Conservation (phyloP, 1,284 basidiomycete genomes). For the Melampsora abietis-canadensis region DNA sequence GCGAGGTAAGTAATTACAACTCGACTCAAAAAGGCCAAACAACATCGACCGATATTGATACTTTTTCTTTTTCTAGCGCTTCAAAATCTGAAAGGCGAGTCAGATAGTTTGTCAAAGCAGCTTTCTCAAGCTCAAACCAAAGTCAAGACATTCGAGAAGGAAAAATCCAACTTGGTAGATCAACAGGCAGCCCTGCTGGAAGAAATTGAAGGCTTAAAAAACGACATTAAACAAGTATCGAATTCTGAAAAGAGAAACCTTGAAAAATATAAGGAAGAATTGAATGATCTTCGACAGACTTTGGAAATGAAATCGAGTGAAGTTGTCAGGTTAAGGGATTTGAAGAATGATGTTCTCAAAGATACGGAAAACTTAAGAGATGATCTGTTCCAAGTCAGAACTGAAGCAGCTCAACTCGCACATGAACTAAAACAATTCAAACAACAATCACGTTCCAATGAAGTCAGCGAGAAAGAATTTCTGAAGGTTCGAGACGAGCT, state of each 20-base stretch:
- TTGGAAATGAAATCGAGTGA: constrained; percentile 31
- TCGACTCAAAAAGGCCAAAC: neutral
- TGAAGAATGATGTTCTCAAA: constrained; percentile 11
- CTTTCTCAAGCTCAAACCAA: constrained; percentile 22
- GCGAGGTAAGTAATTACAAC: constrained; percentile 25
- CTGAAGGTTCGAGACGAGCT: constrained; percentile 31
- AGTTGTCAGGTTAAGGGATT: constrained; percentile 8
- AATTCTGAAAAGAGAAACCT: constrained; percentile 16
- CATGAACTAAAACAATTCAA: constrained; percentile 26
- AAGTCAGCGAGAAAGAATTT: constrained; percentile 12
- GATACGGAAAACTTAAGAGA: constrained; percentile 26
- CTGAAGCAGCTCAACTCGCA: constrained; percentile 21
- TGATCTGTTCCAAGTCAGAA: constrained; percentile 27
- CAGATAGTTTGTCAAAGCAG: constrained; percentile 17
- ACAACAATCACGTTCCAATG: neutral
- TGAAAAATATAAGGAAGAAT: constrained; percentile 15
- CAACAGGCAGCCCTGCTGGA: constrained; percentile 5
- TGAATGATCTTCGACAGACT: neutral
- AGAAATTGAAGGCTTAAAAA: constrained; percentile 18
- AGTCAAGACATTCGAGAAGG: constrained; percentile 20
- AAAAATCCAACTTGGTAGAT: constrained; percentile 16
- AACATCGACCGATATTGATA: neutral
- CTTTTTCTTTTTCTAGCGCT: constrained; percentile 1
- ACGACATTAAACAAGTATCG: neutral
- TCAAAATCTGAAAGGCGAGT: constrained; percentile 16